Base-by-base conservation (phyloP, 2,329 filamentous ascomycete genomes). In the Curvularia spicifera region DNA sequence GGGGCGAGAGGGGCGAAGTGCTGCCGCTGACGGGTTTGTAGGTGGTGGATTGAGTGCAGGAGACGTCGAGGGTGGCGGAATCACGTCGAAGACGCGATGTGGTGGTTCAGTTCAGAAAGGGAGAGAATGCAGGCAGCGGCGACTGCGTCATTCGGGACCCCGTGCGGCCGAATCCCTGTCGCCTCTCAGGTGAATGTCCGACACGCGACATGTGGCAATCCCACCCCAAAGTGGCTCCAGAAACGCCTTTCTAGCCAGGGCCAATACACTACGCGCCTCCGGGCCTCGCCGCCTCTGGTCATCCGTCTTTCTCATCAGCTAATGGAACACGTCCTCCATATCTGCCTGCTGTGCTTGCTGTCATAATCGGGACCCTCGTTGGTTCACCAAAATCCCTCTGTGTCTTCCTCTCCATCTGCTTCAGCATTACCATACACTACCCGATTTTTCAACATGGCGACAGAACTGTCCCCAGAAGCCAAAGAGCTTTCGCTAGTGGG, bases 401-500 rank as follows among this genome's bases (percentile, higher is more conserved):
- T 52, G 13, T 52, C 33, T 18, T 24, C 39, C 26, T 43, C 42
- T 18, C 35, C 48, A 40, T 22, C 26, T 28, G 26, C 26, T 28
- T 28, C 46, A 42, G 42, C 51, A 43, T 15, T 35, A 35, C 33
- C 13, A n/a, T n/a, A 48, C 20, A 46, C 35, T 57, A 37, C 28
- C 31, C 56, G 42, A 49, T 48, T 57, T 54, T 47, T 4, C 65
- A 63, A 49, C 57, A 77, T 77, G 74, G 70, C 74, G 46, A 70
- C 74, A 49, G 58, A 68, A 42, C 64, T 67, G 43, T 65, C 59
- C 18, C 64, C 71, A 20, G 87, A 90, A 77, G 83, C 89, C 76
- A 87, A 88, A 61, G 93, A 97, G 83, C 83, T 96, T 66, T 86
- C 87, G 65, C 85, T 97, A 61, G 86, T 97, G 51, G 90, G 91